These are phyloP conservation scores for Tolypocladium sp. DNA, from an alignment of 2,329 filamentous ascomycete species.

Conservation along the genomic window DNA sequence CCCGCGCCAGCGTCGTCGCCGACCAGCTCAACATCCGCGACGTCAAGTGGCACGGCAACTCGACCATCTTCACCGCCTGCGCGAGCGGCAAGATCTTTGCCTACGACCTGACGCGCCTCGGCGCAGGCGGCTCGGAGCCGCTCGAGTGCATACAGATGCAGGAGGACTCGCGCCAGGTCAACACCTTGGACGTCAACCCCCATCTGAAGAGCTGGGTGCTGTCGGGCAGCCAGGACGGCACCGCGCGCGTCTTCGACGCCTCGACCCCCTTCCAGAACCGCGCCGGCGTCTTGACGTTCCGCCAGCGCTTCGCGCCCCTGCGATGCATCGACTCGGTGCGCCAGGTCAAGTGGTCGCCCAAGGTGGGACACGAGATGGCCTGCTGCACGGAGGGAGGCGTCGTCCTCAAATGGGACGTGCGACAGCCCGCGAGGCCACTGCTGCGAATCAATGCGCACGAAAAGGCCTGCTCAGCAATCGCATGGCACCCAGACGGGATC, in stretches of 20 bases:
- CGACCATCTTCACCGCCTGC: conserved; percentile 53
- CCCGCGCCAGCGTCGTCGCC: conserved; percentile 28
- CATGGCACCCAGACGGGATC: conserved; percentile 61
- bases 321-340: conserved; percentile 37
- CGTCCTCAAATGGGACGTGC: conserved; percentile 56
- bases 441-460: conserved; percentile 54
- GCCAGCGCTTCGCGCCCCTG: conserved; percentile 31
- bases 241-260: conserved; percentile 53
- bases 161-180: conserved; percentile 55
- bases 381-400: conserved; percentile 55
- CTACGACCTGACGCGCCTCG: conserved; percentile 48
- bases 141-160: conserved; percentile 48
- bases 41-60: conserved; percentile 47
- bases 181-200: conserved; percentile 54
- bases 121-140: conserved; percentile 31
- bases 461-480: conserved; percentile 48
- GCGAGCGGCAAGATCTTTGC: conserved; percentile 56
- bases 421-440: conserved; percentile 42
- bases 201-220: conserved; percentile 47
- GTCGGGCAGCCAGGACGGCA: conserved; percentile 55
- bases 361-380: conserved; percentile 51
- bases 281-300: conserved; percentile 40
- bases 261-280: conserved; percentile 37
- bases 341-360: conserved; percentile 57
- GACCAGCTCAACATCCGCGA: conserved; percentile 57